A percentile compares a stretch with the other conserved stretches of the same genome.
Evolutionary conservation across 2,329 filamentous ascomycete species (phyloP).

Genomic region (Pestalotiopsis sp.): DNA sequence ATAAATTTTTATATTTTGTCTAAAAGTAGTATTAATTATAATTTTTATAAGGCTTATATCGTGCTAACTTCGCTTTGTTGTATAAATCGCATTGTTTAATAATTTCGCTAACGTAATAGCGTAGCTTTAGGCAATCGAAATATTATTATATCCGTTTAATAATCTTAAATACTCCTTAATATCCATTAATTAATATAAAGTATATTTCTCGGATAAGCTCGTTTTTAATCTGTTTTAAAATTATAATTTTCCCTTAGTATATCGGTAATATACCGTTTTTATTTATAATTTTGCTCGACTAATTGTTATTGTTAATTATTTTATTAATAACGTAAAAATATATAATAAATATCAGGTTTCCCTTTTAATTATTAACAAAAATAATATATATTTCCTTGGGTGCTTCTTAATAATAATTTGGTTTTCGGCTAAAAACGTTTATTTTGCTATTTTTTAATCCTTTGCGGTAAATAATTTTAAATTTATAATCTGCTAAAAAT

Average conservation of each 20-base stretch:
- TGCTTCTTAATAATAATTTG: neutral
- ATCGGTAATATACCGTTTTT: no score
- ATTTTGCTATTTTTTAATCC: neutral
- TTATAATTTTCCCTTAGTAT: neutral
- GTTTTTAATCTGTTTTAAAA: slow-evolving; percentile 1
- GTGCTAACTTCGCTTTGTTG: no score
- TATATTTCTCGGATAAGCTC: slow-evolving; percentile 1
- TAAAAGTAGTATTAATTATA: no score
- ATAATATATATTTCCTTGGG: neutral
- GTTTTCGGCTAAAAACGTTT: neutral
- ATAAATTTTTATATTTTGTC: no score
- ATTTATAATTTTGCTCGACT: neutral
- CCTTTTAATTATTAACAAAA: slow-evolving; percentile 9
- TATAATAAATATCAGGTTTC: no score
- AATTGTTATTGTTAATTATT: neutral
- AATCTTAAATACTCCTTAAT: neutral
- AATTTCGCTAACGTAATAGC: no score
- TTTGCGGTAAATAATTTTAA: no score
- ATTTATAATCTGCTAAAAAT: no score
- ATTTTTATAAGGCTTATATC: no score
- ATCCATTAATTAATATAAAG: neutral
- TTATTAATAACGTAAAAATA: neutral
- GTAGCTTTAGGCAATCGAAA: no score
- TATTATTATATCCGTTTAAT: no score
- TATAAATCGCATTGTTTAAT: no score